phyloP scores from a whole-genome alignment of 2,329 filamentous ascomycete genomes.

The Ustulina deusta region DNA sequence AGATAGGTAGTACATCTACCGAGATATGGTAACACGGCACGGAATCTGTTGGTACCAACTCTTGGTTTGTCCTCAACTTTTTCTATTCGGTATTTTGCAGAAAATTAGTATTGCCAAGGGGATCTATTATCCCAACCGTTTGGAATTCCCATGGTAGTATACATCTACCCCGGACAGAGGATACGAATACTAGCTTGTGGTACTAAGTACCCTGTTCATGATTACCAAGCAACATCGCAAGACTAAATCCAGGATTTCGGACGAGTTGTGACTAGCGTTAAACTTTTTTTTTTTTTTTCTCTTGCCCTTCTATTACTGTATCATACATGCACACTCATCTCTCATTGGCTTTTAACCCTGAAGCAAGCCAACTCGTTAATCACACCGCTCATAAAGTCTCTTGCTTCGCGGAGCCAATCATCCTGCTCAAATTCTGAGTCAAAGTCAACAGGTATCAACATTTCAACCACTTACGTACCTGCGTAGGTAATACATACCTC shows the following conservation, averaged over 20 bases:
- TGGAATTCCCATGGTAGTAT: background rate
- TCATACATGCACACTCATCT: background rate
- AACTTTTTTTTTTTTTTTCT: background rate
- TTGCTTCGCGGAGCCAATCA: background rate
- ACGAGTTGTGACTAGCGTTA: conserved; percentile 5
- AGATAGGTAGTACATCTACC: background rate
- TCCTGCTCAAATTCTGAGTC: background rate
- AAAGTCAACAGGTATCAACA: background rate
- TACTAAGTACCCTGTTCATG: background rate
- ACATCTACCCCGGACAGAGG: conserved; percentile 8
- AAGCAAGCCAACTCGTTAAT: background rate
- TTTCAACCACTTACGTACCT: conserved; percentile 1
- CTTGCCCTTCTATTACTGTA: background rate
- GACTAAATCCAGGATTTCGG: conserved; percentile 8
- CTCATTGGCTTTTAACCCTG: background rate
- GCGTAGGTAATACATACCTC: no score
- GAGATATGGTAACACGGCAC: background rate
- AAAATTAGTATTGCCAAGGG: conserved; percentile 13
- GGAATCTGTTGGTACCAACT: background rate
- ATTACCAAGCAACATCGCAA: conserved; percentile 25
- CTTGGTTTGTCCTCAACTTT: background rate
- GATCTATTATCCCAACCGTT: background rate
- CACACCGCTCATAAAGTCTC: conserved; percentile 11
- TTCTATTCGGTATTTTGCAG: background rate
- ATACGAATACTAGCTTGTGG: background rate